These are phyloP conservation scores for Solanum gandarillasii DNA, from an alignment of 257 asterid genomes.

Conservation along the genomic window DNA sequence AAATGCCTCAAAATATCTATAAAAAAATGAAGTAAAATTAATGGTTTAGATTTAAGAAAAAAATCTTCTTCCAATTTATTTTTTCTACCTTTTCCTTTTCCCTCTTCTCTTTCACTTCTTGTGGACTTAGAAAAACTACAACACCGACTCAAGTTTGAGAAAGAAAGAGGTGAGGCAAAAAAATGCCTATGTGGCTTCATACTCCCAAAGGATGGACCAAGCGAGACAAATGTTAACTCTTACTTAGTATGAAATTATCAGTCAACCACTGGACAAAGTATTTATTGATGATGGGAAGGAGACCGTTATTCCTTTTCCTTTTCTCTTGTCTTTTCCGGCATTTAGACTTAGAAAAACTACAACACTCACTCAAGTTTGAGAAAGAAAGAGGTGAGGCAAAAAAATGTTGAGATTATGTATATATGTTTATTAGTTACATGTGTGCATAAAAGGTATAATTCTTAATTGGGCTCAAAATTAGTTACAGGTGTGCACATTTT, in stretches of 20 bases:
- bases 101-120: not conserved
- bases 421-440: too few relatives aligned
- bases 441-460: not conserved
- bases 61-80: not conserved
- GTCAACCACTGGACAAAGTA: too few relatives aligned
- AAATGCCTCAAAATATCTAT: conserved; percentile 41
- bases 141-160: not conserved
- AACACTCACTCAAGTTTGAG: not conserved
- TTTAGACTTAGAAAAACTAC: conserved; percentile 4
- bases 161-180: not conserved
- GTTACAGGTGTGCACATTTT: not conserved
- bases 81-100: not conserved
- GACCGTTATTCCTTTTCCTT: not conserved
- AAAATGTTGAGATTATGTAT: too few relatives aligned
- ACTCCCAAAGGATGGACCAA: too few relatives aligned
- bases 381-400: not conserved
- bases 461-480: not conserved
- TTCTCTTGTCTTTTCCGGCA: not conserved
- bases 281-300: too few relatives aligned
- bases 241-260: too few relatives aligned
- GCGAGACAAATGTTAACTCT: too few relatives aligned
- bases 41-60: conserved; percentile 12
- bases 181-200: too few relatives aligned
- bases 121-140: conserved; percentile 3
- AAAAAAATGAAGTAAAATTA: conserved; percentile 2